Base-by-base conservation (phyloP, 1,284 basidiomycete species). In the Moesziomyces antarcticus region DNA sequence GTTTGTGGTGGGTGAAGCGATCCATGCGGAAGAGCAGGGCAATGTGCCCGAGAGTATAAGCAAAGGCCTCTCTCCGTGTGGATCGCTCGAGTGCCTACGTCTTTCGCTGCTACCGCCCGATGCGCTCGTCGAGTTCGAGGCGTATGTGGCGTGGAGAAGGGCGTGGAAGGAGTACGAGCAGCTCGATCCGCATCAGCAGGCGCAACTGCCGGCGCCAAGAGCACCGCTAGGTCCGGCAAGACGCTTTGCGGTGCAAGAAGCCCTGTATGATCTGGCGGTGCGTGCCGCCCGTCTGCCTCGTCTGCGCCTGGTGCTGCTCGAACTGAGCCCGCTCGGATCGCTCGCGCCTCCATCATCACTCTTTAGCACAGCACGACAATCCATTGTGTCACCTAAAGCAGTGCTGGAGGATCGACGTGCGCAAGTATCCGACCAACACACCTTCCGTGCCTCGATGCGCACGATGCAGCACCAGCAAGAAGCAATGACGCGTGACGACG, bases 41-140 rank as follows among this genome's bases (percentile, higher is more conserved):
- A 66, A 62, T 18, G 58, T 71, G 11, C 55, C 58, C 0, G 45
- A 45, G 22, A 50, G 51, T 50, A 57, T 71, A 44, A 30, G 48
- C 20, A 54, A 47, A 13, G 58, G 67, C 4, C n/a, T 70, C 25
- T 64, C 60, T 0, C 67, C 67, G 18, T 30, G 54, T 1, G 41
- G 49, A 25, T 56, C 60, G 27, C 59, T 71, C 20, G 60, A 58
- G 27, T 63, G 60, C 27, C 25, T 71, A 30, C 57, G 68, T 16
- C 49, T 71, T 22, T 71, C 68, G 33, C 55, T 71, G 44, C 55
- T 71, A 35, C 68, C 68, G 18, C 57, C 68, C 9, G 68, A 71
- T 45, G 57, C 68, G 13, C 20, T 71, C 47, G 59, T 65, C 41
- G 55, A 66, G 1, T 71, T 71, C 24, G 57, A 33, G 25, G 68